Percentiles rank a stretch among this genome's conserved stretches.
Evolutionary conservation across 2,329 filamentous ascomycete species (phyloP).

Genomic region (Aspergillus ustus): DNA sequence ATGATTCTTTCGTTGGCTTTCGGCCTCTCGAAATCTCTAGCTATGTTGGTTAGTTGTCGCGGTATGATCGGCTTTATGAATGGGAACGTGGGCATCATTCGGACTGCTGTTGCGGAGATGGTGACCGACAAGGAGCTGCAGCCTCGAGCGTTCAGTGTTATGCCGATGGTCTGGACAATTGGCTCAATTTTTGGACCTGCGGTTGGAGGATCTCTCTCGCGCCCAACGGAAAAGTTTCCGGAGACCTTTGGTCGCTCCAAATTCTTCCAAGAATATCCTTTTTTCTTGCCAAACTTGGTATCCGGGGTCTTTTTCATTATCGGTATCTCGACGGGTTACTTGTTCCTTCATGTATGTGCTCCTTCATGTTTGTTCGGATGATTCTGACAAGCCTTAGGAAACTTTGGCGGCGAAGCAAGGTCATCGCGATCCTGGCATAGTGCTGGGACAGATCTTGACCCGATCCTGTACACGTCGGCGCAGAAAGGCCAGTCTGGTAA

Average conservation of each 20-base stretch:
- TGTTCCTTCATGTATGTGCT: constrained; percentile 73
- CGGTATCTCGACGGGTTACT: constrained; percentile 71
- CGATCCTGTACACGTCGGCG: constrained; percentile 40
- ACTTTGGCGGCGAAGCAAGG: constrained; percentile 75
- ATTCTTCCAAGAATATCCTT: constrained; percentile 79
- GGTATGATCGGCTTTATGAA: constrained; percentile 82
- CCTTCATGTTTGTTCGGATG: constrained; percentile 46
- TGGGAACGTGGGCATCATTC: constrained; percentile 91
- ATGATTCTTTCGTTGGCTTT: constrained; percentile 82
- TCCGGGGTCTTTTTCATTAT: constrained; percentile 76
- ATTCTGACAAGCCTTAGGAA: constrained; percentile 59
- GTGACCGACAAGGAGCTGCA: constrained; percentile 86
- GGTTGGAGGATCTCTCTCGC: constrained; percentile 84
- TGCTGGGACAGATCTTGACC: constrained; percentile 70
- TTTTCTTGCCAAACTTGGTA: constrained; percentile 81
- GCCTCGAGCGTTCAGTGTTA: constrained; percentile 85
- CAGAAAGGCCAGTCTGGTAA: constrained; percentile 20
- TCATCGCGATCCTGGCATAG: constrained; percentile 73
- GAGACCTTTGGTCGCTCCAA: constrained; percentile 67
- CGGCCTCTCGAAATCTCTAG: constrained; percentile 78
- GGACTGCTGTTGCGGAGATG: constrained; percentile 91
- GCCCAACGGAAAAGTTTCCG: constrained; percentile 77
- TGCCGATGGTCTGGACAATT: constrained; percentile 89
- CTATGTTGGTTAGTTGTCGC: constrained; percentile 78
- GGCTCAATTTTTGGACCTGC: constrained; percentile 86